A percentile compares a stretch with the other conserved stretches of the same genome.
These are phyloP conservation scores for barley (Hordeum vulgare) DNA, from an alignment of 176 grass and related monocot species.

Conservation along the genomic window DNA sequence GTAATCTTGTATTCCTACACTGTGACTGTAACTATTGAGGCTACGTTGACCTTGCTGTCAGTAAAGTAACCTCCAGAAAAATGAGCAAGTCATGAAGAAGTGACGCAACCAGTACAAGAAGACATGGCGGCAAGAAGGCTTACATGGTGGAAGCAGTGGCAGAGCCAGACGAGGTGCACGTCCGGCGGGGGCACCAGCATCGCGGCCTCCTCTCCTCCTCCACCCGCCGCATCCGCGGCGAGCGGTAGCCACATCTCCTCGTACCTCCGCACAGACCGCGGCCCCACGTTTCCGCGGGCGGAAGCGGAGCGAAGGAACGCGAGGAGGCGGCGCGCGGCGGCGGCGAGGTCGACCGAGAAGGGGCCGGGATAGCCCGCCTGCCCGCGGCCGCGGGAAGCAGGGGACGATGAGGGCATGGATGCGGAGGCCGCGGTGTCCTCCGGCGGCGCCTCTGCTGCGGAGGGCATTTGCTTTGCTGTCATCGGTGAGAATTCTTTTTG, in stretches of 20 bases:
- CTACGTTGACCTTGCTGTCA: background rate
- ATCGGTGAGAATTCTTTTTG: background rate
- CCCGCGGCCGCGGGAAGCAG: background rate
- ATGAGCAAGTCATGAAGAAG: background rate
- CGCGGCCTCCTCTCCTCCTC: constrained; percentile 24
- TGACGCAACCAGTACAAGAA: background rate
- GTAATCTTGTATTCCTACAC: background rate
- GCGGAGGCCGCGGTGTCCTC: background rate
- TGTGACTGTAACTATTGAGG: background rate
- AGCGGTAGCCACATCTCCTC: constrained; percentile 85
- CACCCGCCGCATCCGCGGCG: constrained; percentile 21
- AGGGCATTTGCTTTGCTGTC: background rate
- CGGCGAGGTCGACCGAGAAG: constrained; percentile 49
- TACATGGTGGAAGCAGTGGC: constrained; percentile 79
- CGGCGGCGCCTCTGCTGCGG: background rate
- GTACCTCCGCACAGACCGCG: constrained; percentile 55
- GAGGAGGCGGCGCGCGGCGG: constrained; percentile 61
- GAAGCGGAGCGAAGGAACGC: constrained; percentile 58
- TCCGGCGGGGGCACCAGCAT: constrained; percentile 73
- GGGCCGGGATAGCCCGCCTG: background rate
- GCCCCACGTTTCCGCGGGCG: background rate
- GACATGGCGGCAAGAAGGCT: constrained; percentile 12
- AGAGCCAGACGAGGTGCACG: constrained; percentile 85
- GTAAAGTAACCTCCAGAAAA: background rate
- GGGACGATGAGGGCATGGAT: background rate